A percentile compares a stretch with the other conserved stretches of the same genome.
Evolutionary conservation across 345 rosid genomes (phyloP).

Genomic region (Orychophragmus violaceus): DNA sequence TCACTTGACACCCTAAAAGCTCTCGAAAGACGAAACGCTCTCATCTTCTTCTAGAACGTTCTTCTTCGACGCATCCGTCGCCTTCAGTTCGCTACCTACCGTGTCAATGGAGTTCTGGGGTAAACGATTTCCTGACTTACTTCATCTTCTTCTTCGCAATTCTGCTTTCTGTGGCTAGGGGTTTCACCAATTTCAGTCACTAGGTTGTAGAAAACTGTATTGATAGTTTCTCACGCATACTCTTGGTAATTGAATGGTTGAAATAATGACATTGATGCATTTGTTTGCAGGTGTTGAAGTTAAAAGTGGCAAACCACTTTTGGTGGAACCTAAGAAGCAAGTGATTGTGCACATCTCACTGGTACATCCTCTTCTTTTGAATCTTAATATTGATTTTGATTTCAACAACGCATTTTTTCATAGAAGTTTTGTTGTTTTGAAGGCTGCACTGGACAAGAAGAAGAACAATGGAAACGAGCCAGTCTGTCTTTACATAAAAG

Average conservation of each 20-base stretch:
- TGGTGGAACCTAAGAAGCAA: conserved; percentile 31
- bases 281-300: conserved; percentile 55
- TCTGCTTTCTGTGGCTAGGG: not conserved
- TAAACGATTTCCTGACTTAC: conserved; percentile 5
- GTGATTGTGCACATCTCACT: conserved; percentile 54
- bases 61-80: conserved; percentile 18
- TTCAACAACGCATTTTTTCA: not conserved
- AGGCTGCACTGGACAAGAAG: conserved; percentile 61
- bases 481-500: conserved; percentile 31
- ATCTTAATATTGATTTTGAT: not conserved
- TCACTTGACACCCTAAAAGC: conserved; percentile 7
- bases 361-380: conserved; percentile 26
- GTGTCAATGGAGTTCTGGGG: conserved; percentile 59
- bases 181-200: too few species aligned
- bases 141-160: not conserved
- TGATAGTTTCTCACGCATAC: not conserved
- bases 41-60: conserved; percentile 13
- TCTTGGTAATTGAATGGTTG: not conserved
- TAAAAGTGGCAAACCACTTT: conserved; percentile 36
- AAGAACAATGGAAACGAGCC: conserved; percentile 41
- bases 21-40: conserved; percentile 10
- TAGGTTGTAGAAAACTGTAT: not conserved
- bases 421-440: not conserved
- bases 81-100: not conserved
- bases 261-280: not conserved